Evolutionary conservation across 2,329 filamentous ascomycete genomes (phyloP), one percentile per base, ranked within the genome.

Genomic region (Hypoxylon rubiginosum): DNA sequence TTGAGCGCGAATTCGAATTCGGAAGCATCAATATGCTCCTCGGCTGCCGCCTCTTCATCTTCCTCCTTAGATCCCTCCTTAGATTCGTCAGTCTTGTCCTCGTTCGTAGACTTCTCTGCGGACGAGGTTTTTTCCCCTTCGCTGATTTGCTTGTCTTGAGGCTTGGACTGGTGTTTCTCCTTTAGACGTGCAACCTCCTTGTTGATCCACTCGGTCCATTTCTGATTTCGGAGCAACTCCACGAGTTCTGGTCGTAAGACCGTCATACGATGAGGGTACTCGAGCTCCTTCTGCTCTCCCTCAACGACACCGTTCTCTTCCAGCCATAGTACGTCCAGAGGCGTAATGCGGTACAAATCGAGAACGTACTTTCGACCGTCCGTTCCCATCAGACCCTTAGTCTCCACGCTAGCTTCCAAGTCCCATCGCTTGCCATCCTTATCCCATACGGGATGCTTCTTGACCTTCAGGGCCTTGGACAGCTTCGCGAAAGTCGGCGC

Each of bases 361-460:
- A 99, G 87, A n/a, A 97, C 93, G 77, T 99, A 99, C 79, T 97
- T 97, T 73, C 96, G 89, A 39, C 94, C 96, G 76, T 99, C 96
- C 0, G 96, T 99, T 51, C 96, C 96, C 73, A 99, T 85, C n/a
- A 99, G 84, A 57, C 96, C 96, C 84, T 99, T 99, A 57, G 96
- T 99, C 81, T 99, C 96, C 13, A 99, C 94, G 74, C 94, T 98
- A 43, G 92, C 93, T 79, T 98, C 95, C 3, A 99, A 85, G 67
- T 97, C 93, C 74, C 97, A 94, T 67, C 91, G 89, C 80, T 94
- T 92, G 71, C 90, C 89, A 73, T 97, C 93, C 85, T 98, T 98
- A 80, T 99, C 96, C 96, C 96, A 99, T 3, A 99, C 97, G 48
- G 94, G 85, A 78, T 99, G 96, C 81, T 92, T 92, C 87, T 98